phyloP scores from a whole-genome alignment of 2,329 filamentous ascomycete species.

The Teratosphaeria viscida region DNA sequence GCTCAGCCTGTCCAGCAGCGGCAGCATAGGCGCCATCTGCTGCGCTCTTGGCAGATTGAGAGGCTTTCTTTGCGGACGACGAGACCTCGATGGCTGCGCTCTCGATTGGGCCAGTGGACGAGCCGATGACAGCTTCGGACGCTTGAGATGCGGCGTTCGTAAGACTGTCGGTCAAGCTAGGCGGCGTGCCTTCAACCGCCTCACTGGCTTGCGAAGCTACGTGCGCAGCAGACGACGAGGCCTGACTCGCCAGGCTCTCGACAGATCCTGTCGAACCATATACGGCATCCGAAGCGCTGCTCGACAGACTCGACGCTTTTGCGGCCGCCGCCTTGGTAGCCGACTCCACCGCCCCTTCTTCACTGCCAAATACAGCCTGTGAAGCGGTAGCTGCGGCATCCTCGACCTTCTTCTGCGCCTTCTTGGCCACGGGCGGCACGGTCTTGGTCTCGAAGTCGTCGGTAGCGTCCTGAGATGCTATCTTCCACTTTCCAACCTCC shows the following conservation, averaged over 20 bases:
- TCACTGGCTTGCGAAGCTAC: neutral
- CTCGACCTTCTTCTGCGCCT: conserved; percentile 31
- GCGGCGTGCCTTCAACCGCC: neutral
- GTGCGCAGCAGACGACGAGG: neutral
- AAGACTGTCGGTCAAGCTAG: conserved; percentile 21
- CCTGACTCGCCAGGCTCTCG: neutral
- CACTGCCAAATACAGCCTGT: conserved; percentile 24
- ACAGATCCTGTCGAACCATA: neutral
- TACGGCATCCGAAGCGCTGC: neutral
- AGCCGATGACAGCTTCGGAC: conserved; percentile 16
- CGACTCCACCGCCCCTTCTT: conserved; percentile 26
- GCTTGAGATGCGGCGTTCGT: conserved; percentile 16
- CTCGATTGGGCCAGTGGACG: conserved; percentile 36
- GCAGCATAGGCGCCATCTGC: conserved; percentile 4
- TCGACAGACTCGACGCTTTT: conserved; percentile 5
- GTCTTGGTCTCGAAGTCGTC: conserved; percentile 67
- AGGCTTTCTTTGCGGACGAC: neutral
- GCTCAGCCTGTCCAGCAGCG: neutral
- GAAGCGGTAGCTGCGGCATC: conserved; percentile 21
- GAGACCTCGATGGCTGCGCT: conserved; percentile 2
- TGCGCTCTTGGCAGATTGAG: conserved; percentile 2
- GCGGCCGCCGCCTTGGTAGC: conserved; percentile 22
- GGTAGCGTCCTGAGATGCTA: conserved; percentile 59
- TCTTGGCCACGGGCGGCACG: conserved; percentile 46
- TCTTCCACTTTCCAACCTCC: conserved; percentile 76